Evolutionary conservation across 1,284 basidiomycete genomes (phyloP).

Genomic region (Ganoderma multipileum): DNA sequence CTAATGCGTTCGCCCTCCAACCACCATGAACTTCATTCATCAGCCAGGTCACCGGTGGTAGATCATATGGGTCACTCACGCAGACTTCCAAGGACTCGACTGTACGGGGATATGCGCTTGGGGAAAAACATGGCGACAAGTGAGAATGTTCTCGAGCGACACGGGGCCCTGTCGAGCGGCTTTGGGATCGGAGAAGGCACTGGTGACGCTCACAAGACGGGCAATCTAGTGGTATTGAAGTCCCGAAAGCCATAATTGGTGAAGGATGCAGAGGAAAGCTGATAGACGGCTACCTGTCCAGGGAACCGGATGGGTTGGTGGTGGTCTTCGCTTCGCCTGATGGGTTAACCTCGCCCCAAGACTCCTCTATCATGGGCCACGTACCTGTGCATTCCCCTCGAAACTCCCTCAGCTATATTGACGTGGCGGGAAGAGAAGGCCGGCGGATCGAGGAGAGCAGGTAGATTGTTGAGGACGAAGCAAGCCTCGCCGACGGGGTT

Average conservation of each 20-base stretch:
- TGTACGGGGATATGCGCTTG: not conserved
- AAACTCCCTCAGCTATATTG: not conserved
- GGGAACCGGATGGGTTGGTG: not conserved
- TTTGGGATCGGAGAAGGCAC: not conserved
- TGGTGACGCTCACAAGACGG: not conserved
- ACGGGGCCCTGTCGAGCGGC: not conserved
- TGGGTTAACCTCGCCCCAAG: not conserved
- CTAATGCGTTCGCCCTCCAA: too few species aligned
- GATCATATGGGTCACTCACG: not conserved
- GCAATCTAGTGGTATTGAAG: not conserved
- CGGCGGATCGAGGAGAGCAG: not conserved
- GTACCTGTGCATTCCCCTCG: not conserved
- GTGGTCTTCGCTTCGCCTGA: not conserved
- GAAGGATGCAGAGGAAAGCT: not conserved
- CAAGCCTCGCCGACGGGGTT: not conserved
- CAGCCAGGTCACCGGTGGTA: not conserved
- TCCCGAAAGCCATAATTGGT: not conserved
- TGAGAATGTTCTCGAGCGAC: not conserved
- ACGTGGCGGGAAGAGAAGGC: not conserved
- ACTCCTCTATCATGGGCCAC: not conserved
- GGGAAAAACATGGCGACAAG: not conserved
- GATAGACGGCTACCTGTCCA: not conserved
- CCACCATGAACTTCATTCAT: not conserved
- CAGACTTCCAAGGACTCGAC: not conserved
- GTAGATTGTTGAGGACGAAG: not conserved